Percentiles rank a stretch among this genome's conserved stretches.
Conservation (phyloP, 2,329 filamentous ascomycete genomes). For the Alternaria brassicae region DNA sequence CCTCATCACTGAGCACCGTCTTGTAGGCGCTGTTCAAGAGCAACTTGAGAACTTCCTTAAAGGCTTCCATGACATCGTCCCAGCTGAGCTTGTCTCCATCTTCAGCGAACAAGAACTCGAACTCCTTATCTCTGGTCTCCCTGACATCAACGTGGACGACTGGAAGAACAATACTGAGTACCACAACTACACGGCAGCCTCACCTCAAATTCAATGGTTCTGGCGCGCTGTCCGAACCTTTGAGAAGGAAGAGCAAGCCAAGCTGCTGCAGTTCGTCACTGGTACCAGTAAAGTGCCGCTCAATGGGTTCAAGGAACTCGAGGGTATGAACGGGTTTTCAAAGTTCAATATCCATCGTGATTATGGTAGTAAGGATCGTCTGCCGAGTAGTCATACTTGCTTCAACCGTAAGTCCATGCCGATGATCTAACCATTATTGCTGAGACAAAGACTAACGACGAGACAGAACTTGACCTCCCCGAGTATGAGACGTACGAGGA, state of each 20-base stretch:
- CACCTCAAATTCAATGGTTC: slow-evolving; percentile 99
- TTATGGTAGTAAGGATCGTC: slow-evolving; percentile 92
- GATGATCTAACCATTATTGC: neutral
- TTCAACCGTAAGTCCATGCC: slow-evolving; percentile 85
- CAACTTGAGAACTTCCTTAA: slow-evolving; percentile 93
- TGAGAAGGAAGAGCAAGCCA: slow-evolving; percentile 98
- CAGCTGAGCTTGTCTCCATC: slow-evolving; percentile 90
- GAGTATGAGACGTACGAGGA: slow-evolving; percentile 97
- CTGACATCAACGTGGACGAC: slow-evolving; percentile 97
- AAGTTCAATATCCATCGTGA: slow-evolving; percentile 99
- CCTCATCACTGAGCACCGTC: slow-evolving; percentile 89
- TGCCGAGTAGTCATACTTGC: slow-evolving; percentile 97
- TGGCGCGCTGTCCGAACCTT: slow-evolving; percentile 97
- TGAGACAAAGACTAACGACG: slow-evolving; percentile 44
- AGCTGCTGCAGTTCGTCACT: slow-evolving; percentile 96
- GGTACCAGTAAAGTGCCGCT: slow-evolving; percentile 98
- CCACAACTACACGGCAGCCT: slow-evolving; percentile 94
- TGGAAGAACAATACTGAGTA: slow-evolving; percentile 99
- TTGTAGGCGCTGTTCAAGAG: slow-evolving; percentile 89
- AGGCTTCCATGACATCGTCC: slow-evolving; percentile 98
- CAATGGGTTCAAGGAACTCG: slow-evolving; percentile 98
- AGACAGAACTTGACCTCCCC: slow-evolving; percentile 89
- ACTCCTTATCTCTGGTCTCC: slow-evolving; percentile 92
- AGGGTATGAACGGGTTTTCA: slow-evolving; percentile 98
- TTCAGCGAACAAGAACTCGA: slow-evolving; percentile 99